Evolutionary conservation across 352 stramenopile species (phyloP).

Genomic region (Phytophthora agathidicida): DNA sequence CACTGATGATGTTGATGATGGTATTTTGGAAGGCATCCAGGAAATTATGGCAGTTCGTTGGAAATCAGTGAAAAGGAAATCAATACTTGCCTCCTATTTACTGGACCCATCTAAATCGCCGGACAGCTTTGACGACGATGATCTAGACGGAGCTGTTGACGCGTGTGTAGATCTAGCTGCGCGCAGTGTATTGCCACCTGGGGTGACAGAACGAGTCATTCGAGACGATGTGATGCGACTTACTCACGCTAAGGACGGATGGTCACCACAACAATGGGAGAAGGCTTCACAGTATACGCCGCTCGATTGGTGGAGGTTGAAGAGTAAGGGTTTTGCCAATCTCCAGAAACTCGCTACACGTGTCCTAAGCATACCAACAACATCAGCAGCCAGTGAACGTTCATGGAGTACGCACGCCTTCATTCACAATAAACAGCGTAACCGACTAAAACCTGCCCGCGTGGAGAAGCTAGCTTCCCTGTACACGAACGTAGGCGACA

Average conservation of each 20-base stretch:
- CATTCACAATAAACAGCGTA: slow-evolving; percentile 18
- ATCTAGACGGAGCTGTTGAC: not conserved
- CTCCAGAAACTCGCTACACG: not conserved
- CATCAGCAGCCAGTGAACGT: slow-evolving; percentile 21
- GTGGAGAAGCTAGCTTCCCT: slow-evolving; percentile 24
- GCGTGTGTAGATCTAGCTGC: not conserved
- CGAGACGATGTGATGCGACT: not conserved
- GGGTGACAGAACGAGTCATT: not conserved
- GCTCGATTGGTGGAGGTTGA: slow-evolving; percentile 19
- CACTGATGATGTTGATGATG: not conserved
- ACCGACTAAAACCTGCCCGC: slow-evolving; percentile 1
- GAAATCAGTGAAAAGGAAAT: not conserved
- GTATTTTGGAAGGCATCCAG: not conserved
- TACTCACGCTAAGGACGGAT: not conserved
- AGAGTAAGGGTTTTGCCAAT: not conserved
- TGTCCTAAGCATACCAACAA: slow-evolving; percentile 14
- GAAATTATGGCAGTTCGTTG: not conserved
- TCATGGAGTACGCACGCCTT: slow-evolving; percentile 20
- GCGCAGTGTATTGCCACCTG: not conserved
- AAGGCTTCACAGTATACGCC: not conserved
- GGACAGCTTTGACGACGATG: not conserved
- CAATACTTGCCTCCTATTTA: not conserved
- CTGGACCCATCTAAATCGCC: not conserved
- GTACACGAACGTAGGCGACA: slow-evolving; percentile 5
- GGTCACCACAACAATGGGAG: not conserved